These are phyloP conservation scores for Farysia itapuensis DNA, from an alignment of 1,284 basidiomycete species.

Conservation along the genomic window DNA sequence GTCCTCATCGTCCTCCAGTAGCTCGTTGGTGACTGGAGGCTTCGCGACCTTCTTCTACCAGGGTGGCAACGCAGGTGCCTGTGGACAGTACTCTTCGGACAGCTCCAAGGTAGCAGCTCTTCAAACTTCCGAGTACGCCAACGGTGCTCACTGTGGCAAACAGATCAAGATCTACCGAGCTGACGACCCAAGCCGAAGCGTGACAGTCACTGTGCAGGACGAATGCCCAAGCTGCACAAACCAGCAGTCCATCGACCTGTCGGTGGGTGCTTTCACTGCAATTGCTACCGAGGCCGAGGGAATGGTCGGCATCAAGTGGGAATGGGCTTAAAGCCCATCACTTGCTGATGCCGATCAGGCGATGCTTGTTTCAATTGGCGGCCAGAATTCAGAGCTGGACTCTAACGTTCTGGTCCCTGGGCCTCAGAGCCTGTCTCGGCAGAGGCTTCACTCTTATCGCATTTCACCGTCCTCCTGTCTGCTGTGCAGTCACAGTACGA, in stretches of 20 bases:
- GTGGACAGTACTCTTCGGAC: constrained; percentile 51
- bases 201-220: constrained; percentile 64
- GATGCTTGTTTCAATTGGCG: too few species aligned
- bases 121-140: constrained; percentile 40
- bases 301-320: constrained; percentile 61
- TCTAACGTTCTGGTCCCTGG: too few species aligned
- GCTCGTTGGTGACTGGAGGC: constrained; percentile 25
- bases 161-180: constrained; percentile 67
- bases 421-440: too few species aligned
- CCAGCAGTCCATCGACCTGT: constrained; percentile 76
- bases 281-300: constrained; percentile 68
- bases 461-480: too few species aligned
- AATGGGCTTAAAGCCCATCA: constrained; percentile 14
- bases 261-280: constrained; percentile 70
- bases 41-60: constrained; percentile 53
- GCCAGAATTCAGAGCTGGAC: too few species aligned
- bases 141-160: constrained; percentile 70
- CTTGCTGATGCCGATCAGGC: too few species aligned
- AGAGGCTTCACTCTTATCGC: too few species aligned
- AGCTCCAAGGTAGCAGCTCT: constrained; percentile 33
- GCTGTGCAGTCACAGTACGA: too few species aligned
- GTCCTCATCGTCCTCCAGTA: constrained; percentile 5
- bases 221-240: constrained; percentile 64
- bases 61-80: constrained; percentile 52
- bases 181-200: constrained; percentile 62